A percentile compares a stretch with the other conserved stretches of the same genome.
Evolutionary conservation across 345 rosid genomes (phyloP).

Genomic region (Acer yangbiense): DNA sequence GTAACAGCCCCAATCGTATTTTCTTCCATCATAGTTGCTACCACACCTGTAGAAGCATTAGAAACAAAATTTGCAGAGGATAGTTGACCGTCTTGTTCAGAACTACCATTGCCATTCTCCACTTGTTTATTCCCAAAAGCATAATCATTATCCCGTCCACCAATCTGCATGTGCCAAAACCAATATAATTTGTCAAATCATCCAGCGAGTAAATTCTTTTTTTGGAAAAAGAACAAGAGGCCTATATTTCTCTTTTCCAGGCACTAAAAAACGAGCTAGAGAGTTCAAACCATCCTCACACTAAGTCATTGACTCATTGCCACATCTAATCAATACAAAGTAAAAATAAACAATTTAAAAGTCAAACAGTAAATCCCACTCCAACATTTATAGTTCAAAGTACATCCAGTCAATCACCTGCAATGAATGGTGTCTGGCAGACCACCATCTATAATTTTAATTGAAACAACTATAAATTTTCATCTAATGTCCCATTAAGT

Average conservation of each 20-base stretch:
- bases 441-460: not conserved
- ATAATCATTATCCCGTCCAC: constrained; percentile 69
- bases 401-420: not conserved
- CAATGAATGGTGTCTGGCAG: not conserved
- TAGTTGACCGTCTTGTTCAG: constrained; percentile 65
- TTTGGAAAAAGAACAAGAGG: not conserved
- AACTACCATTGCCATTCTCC: constrained; percentile 71
- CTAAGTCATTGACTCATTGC: not conserved
- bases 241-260: constrained; percentile 7
- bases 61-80: constrained; percentile 58
- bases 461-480: not conserved
- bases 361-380: not conserved
- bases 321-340: not conserved
- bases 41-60: constrained; percentile 49
- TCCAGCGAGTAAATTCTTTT: not conserved
- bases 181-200: not conserved
- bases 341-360: not conserved
- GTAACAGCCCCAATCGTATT: constrained; percentile 52
- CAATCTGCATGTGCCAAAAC: constrained; percentile 50
- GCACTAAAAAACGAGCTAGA: not conserved
- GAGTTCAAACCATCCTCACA: not conserved
- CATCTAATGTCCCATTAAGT: not conserved
- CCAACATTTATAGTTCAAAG: not conserved
- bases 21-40: constrained; percentile 60
- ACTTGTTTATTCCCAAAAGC: constrained; percentile 70